These are phyloP conservation scores for Tolypocladium paradoxum DNA, from an alignment of 2,329 filamentous ascomycete species.

Conservation along the genomic window DNA sequence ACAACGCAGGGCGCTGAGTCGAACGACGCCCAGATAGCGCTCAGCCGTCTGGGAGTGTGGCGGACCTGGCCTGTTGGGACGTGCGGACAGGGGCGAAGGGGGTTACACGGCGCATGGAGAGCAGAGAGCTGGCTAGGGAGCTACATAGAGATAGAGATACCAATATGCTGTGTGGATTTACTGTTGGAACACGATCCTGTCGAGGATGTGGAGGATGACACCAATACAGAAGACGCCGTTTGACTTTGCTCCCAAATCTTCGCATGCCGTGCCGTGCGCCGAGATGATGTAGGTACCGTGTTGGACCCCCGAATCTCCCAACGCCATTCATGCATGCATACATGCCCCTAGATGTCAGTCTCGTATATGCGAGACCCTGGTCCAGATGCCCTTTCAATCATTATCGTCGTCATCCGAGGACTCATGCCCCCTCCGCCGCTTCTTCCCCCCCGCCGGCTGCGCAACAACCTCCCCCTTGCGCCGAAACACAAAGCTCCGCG, in stretches of 20 bases:
- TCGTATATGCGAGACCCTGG: neutral
- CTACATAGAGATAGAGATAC: neutral
- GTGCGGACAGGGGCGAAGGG: neutral
- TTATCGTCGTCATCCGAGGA: constrained; percentile 21
- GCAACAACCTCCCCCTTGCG: constrained; percentile 39
- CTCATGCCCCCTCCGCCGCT: constrained; percentile 20
- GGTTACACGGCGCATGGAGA: neutral
- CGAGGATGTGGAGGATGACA: neutral
- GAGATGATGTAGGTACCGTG: neutral
- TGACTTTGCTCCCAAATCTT: neutral
- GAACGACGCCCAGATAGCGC: neutral
- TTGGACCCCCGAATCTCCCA: neutral
- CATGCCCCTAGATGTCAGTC: neutral
- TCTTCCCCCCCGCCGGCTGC: constrained; percentile 16
- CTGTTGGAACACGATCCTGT: neutral
- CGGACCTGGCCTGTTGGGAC: neutral
- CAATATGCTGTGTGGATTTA: neutral
- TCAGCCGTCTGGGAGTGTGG: neutral
- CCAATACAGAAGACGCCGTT: neutral
- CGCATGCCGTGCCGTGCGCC: neutral
- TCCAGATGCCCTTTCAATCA: neutral
- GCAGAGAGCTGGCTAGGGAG: neutral
- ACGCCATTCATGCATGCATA: neutral
- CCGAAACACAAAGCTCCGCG: constrained; percentile 53
- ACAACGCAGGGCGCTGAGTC: neutral